phyloP scores from a whole-genome alignment of 2,329 filamentous ascomycete species.

The Macrophomina phaseolina region DNA sequence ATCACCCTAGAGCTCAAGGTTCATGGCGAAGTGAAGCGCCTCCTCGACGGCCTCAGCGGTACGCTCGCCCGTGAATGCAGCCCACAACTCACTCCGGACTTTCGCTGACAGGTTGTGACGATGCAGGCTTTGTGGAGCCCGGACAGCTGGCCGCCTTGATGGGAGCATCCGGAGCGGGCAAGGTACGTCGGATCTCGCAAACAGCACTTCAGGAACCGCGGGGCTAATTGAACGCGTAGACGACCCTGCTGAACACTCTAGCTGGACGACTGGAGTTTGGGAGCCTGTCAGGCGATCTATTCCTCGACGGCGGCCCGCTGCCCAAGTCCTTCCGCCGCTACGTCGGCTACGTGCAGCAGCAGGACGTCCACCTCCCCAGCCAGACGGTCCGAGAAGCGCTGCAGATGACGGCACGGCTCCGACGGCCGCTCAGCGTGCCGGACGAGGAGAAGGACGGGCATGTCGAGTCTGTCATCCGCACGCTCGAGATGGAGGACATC shows the following conservation, averaged over 20 bases:
- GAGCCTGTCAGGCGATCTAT: no score
- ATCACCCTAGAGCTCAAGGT: no score
- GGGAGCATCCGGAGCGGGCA: not conserved
- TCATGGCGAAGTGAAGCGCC: no score
- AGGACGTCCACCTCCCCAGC: constrained; percentile 72
- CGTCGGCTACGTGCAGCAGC: constrained; percentile 75
- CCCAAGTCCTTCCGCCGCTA: constrained; percentile 69
- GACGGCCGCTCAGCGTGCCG: constrained; percentile 60
- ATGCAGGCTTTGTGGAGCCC: not conserved
- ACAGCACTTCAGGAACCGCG: no score
- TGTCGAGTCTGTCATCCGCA: constrained; percentile 68
- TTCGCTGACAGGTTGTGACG: no score
- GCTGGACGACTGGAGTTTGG: no score
- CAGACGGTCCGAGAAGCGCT: constrained; percentile 71
- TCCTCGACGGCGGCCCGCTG: constrained; percentile 40
- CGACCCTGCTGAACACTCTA: no score
- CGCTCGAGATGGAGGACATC: constrained; percentile 71
- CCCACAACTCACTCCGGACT: no score
- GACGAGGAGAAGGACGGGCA: constrained; percentile 65
- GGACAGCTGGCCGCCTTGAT: constrained; percentile 4
- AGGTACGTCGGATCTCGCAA: not conserved
- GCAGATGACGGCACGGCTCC: constrained; percentile 68
- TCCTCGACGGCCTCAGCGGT: no score
- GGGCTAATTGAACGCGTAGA: no score
- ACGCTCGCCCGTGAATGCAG: no score